Base-by-base conservation (phyloP, 2,329 filamentous ascomycete genomes). In the Pseudofabraea citricarpa region DNA sequence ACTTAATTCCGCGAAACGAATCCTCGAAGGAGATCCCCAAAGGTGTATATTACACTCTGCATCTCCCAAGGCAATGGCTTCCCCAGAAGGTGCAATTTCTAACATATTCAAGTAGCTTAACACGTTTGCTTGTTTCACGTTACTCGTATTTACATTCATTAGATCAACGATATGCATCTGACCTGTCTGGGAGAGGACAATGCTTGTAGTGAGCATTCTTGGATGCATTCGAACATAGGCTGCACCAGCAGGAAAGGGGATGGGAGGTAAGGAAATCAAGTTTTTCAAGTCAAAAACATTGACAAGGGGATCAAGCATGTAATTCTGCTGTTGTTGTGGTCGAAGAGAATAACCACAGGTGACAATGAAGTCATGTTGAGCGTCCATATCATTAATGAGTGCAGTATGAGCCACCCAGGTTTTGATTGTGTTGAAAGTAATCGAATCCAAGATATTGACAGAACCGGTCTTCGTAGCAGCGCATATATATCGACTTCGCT, bases 191-290 rank as follows among this genome's bases (percentile, higher is more conserved):
- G 91, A 95, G 21, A 90, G 83, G 39, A 98, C 88, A 48, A 98
- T 90, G 56, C 88, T 91, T 0, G 94, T 97, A 0, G 93, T 96
- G 16, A 90, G 85, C 78, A 98, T 87, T 56, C 90, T 85, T 1
- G 94, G 93, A 63, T 98, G 93, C 86, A 98, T 93, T 46, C 93
- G 83, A 32, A 96, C 90, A 68, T 90, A 95, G 26, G 93, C 91
- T 27, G 91, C 93, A 8, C 93, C 90, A 2, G 90, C 85, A 45
- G 93, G 91, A 54, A 85, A 98, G 0, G 93, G 88, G 32, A 98
- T 91, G 0, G 93, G 93, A 4, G 89, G 85, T 60, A 96, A 79
- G 18, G 90, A 89, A 15, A 81, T 78, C 69, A 96, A 78, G 36
- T 89, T 93, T 67, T 95, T 95, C 36, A 98, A 74, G 59, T 97